Evolutionary conservation across 1,139 yeast genomes (phyloP).

Genomic region (Candida smagusa): DNA sequence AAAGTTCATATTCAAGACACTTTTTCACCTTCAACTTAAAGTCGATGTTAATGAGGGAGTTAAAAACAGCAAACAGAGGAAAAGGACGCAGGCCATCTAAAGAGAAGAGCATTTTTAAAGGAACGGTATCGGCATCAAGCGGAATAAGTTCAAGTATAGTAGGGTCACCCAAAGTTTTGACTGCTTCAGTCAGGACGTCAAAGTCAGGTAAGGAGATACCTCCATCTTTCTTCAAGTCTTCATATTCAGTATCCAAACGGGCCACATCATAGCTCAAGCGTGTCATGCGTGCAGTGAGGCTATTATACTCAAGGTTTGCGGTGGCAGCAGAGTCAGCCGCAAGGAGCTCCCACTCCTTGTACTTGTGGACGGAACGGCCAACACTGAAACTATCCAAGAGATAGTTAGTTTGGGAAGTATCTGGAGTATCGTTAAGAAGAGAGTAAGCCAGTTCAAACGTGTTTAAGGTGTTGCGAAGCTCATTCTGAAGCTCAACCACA

Average conservation of each 20-base stretch:
- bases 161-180: slow-evolving; percentile 22
- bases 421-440: neutral
- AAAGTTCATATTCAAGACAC: slow-evolving; percentile 36
- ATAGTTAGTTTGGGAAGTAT: no score
- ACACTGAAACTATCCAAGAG: slow-evolving; percentile 30
- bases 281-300: slow-evolving; percentile 27
- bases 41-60: slow-evolving; percentile 33
- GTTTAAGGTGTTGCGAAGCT: slow-evolving; percentile 1
- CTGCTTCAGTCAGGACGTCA: slow-evolving; percentile 27
- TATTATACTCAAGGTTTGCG: slow-evolving; percentile 29
- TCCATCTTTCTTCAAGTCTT: slow-evolving; percentile 21
- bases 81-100: slow-evolving; percentile 26
- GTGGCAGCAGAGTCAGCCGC: slow-evolving; percentile 20
- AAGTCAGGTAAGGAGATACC: slow-evolving; percentile 25
- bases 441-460: neutral
- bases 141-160: slow-evolving; percentile 14
- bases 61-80: slow-evolving; percentile 30
- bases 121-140: slow-evolving; percentile 15
- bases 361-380: slow-evolving; percentile 28
- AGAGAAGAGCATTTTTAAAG: slow-evolving; percentile 25
- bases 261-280: slow-evolving; percentile 27
- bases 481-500: slow-evolving; percentile 2
- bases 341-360: slow-evolving; percentile 29
- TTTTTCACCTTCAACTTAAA: slow-evolving; percentile 30
- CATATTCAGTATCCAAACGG: slow-evolving; percentile 21